Evolutionary conservation across 768 basidiomycete genomes (phyloP), one percentile per base, ranked within the genome.

Genomic region (Naganishia friedmannii): DNA sequence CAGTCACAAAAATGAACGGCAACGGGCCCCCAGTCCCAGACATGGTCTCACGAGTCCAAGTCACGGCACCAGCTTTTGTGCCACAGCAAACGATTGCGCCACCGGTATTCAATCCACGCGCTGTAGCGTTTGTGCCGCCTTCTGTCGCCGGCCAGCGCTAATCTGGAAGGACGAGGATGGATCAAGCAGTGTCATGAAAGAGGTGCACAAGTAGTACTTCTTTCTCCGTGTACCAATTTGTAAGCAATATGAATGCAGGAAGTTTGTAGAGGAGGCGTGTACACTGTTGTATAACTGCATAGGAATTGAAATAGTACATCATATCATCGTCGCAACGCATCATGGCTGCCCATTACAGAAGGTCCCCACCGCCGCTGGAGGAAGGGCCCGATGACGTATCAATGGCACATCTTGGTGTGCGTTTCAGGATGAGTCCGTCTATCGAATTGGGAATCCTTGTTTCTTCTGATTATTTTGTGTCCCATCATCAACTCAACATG

Each of bases 51-150:
- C 10, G n/a, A 26, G 23, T 63, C 39, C 46, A 45, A 13, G 60
- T 63, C 42, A 13, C 60, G 2, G 60, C 60, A 29, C 42, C 60
- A 26, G 60, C 37, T 6, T 63, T 63, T 46, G 60, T 63, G 9
- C 60, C 60, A 12, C 60, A 28, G 26, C 60, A 45, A 13, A n/a
- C 60, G 37, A 3, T 45, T 7, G 60, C 60, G n/a, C 23, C 42
- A 21, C 60, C 60, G 17, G 60, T 29, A 12, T 63, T 63, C 60
- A 63, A 63, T 17, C 60, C 60, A 26, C 60, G 42, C 26, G 60
- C 42, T 1, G 39, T 26, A 9, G 60, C 23, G 15, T 63, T 63
- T 26, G 39, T 63, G 7, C 60, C 60, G 39, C 60, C 60, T 46
- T 63, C 60, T 8, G 7, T 29, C 8, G 26, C 4, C 23, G 23